Conservation (phyloP, 1,284 basidiomycete species). For the Ganoderma sinense region DNA sequence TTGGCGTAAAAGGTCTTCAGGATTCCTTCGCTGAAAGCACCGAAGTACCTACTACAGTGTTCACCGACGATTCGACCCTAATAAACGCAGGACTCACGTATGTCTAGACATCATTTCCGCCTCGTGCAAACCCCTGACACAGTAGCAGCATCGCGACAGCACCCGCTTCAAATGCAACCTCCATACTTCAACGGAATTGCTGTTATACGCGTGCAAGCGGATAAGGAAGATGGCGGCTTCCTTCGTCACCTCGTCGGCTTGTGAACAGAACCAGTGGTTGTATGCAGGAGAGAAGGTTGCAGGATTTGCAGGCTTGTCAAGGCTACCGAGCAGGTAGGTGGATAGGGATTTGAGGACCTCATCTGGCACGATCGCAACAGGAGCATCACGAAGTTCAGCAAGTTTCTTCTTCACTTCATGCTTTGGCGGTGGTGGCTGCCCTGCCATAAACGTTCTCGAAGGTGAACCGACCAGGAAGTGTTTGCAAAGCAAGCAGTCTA, state of each 20-base stretch:
- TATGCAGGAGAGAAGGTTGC: slow-evolving; percentile 4
- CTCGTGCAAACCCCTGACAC: slow-evolving; percentile 70
- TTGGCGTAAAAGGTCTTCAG: slow-evolving; percentile 66
- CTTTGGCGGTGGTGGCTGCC: slow-evolving; percentile 13
- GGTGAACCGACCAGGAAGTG: not conserved
- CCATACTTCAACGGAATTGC: slow-evolving; percentile 67
- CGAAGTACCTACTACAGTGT: slow-evolving; percentile 63
- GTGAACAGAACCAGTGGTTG: slow-evolving; percentile 77
- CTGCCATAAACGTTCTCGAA: slow-evolving; percentile 20
- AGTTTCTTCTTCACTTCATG: slow-evolving; percentile 54
- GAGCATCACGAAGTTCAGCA: slow-evolving; percentile 58
- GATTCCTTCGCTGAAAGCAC: slow-evolving; percentile 57
- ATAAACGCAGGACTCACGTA: slow-evolving; percentile 58
- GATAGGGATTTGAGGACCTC: slow-evolving; percentile 61
- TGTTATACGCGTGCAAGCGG: slow-evolving; percentile 81
- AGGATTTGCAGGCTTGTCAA: slow-evolving; percentile 12
- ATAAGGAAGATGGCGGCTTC: slow-evolving; percentile 82
- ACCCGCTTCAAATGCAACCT: slow-evolving; percentile 62
- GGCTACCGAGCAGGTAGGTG: slow-evolving; percentile 58
- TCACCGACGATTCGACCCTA: not conserved
- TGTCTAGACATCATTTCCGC: slow-evolving; percentile 67
- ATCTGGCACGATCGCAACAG: slow-evolving; percentile 55
- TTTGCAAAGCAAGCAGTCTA: not conserved
- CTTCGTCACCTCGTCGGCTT: slow-evolving; percentile 56
- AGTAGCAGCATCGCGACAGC: slow-evolving; percentile 68